Evolutionary conservation across 1,284 basidiomycete genomes (phyloP).

Genomic region (Malassezia psittaci): DNA sequence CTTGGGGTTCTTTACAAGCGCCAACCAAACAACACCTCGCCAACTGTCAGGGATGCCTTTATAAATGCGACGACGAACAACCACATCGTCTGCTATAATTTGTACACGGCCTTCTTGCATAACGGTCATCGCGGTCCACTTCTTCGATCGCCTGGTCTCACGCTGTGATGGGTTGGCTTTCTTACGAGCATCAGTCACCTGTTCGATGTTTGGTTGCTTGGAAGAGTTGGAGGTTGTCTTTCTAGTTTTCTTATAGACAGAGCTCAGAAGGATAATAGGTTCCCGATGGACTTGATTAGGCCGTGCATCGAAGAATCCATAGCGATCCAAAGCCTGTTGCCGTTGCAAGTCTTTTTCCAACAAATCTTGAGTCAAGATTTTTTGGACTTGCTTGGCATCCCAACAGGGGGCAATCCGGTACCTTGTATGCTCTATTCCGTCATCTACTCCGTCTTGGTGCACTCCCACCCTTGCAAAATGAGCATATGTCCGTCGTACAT

Average conservation of each 20-base stretch:
- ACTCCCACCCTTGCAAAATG: constrained; percentile 35
- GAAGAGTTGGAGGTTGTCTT: neutral
- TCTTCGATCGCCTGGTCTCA: constrained; percentile 11
- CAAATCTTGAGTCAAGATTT: neutral
- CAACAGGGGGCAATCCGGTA: constrained; percentile 25
- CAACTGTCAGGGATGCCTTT: constrained; percentile 96
- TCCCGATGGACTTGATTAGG: neutral
- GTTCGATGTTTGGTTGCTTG: neutral
- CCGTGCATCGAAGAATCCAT: constrained; percentile 9
- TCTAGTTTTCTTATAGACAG: neutral
- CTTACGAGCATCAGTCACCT: neutral
- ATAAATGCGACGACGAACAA: constrained; percentile 62
- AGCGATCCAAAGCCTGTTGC: constrained; percentile 12
- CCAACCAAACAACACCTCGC: constrained; percentile 83
- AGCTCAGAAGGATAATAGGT: neutral
- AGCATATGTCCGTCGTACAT: constrained; percentile 35
- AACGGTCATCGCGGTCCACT: constrained; percentile 14
- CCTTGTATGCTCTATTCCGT: constrained; percentile 40
- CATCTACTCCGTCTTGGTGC: constrained; percentile 31
- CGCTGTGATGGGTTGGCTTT: neutral
- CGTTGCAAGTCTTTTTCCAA: neutral
- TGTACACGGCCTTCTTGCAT: neutral
- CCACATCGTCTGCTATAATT: constrained; percentile 17
- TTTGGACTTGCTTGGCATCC: constrained; percentile 20
- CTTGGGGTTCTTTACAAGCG: constrained; percentile 58